phyloP scores from a whole-genome alignment of 2,329 filamentous ascomycete genomes.

The Trichoderma sp. region DNA sequence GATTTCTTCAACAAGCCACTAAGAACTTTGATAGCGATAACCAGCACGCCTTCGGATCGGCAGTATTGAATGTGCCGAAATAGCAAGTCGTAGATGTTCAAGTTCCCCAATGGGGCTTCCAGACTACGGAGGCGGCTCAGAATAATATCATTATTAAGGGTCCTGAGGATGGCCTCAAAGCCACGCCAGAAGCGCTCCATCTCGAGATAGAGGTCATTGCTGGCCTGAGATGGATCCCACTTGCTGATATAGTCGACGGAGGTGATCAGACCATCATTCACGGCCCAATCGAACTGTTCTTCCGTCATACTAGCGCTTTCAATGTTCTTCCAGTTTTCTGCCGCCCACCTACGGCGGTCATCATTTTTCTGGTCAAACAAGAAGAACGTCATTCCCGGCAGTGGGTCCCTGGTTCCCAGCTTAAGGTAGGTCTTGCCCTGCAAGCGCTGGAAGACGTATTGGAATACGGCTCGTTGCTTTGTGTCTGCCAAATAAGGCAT shows the following conservation, averaged over 20 bases:
- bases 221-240: slow-evolving; percentile 43
- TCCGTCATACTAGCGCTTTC: slow-evolving; percentile 62
- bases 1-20: slow-evolving; percentile 72
- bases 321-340: slow-evolving; percentile 49
- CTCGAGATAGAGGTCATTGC: slow-evolving; percentile 42
- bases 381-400: slow-evolving; percentile 83
- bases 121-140: slow-evolving; percentile 76
- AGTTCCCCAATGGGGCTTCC: slow-evolving; percentile 63
- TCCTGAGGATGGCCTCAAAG: slow-evolving; percentile 70
- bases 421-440: slow-evolving; percentile 73
- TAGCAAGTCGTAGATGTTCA: slow-evolving; percentile 65
- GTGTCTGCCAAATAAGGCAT: slow-evolving; percentile 69
- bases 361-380: slow-evolving; percentile 66
- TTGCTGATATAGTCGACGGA: slow-evolving; percentile 64
- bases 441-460: slow-evolving; percentile 78
- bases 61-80: slow-evolving; percentile 56
- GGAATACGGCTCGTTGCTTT: slow-evolving; percentile 63
- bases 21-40: slow-evolving; percentile 70
- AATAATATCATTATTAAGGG: slow-evolving; percentile 72
- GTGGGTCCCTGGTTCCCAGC: slow-evolving; percentile 68
- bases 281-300: slow-evolving; percentile 83
- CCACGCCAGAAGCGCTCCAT: slow-evolving; percentile 80
- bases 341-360: slow-evolving; percentile 51
- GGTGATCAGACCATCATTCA: slow-evolving; percentile 70
- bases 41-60: slow-evolving; percentile 59